These are phyloP conservation scores for Komagataella phaffii DNA, from an alignment of 805 yeast species.

Conservation along the genomic window DNA sequence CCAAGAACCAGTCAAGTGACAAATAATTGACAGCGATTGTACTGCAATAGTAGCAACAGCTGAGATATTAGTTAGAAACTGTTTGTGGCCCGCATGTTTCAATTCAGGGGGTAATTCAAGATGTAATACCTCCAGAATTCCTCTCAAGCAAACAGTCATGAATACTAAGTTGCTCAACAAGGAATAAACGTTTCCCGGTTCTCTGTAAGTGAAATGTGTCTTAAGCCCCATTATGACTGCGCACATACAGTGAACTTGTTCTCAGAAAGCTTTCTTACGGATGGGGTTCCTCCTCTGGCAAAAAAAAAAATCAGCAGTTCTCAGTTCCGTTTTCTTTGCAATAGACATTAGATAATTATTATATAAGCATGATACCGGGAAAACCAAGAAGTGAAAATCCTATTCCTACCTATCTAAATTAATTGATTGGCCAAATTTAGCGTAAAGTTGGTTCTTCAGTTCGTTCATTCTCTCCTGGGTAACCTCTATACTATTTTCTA, in stretches of 20 bases:
- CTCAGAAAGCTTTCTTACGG: neutral
- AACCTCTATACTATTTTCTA: constrained; percentile 32
- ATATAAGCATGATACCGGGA: neutral
- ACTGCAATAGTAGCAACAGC: constrained; percentile 31
- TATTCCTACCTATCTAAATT: constrained; percentile 56
- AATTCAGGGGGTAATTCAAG: constrained; percentile 34
- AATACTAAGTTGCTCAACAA: neutral
- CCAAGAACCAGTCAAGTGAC: constrained; percentile 17
- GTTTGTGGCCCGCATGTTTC: constrained; percentile 50
- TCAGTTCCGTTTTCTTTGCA: neutral
- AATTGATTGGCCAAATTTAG: constrained; percentile 81
- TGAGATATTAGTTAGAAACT: constrained; percentile 60
- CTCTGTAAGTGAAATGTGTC: constrained; percentile 1
- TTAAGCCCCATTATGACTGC: neutral
- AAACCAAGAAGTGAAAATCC: neutral
- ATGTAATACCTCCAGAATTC: constrained; percentile 1
- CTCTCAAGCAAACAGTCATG: constrained; percentile 1
- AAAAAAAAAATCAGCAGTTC: neutral
- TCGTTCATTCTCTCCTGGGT: constrained; percentile 40
- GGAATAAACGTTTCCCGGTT: constrained; percentile 1
- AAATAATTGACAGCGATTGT: constrained; percentile 22
- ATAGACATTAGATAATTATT: neutral
- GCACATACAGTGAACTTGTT: neutral
- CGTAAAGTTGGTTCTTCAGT: constrained; percentile 66
- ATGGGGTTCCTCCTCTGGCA: too few relatives aligned